A percentile compares a stretch with the other conserved stretches of the same genome.
Conservation (phyloP, 2,329 filamentous ascomycete species). For the Ophiostoma montium region DNA sequence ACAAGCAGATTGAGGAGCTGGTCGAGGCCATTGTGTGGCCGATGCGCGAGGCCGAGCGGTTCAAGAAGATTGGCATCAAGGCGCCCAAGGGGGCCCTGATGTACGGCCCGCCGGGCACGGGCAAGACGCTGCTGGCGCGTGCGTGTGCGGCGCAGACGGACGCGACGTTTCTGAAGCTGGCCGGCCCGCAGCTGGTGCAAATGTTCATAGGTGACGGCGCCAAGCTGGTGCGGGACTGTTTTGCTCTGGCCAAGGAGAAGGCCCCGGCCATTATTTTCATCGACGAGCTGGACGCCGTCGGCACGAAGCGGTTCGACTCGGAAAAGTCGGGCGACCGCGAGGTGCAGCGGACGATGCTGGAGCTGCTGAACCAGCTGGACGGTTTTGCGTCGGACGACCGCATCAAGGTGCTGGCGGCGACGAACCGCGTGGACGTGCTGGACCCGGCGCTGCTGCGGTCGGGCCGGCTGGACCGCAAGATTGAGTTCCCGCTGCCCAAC, state of each 20-base stretch:
- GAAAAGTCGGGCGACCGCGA: constrained; percentile 97
- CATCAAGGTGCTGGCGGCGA: constrained; percentile 91
- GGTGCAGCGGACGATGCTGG: constrained; percentile 97
- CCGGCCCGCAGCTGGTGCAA: constrained; percentile 91
- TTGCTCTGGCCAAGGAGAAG: constrained; percentile 96
- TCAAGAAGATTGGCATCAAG: constrained; percentile 99
- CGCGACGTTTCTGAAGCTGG: constrained; percentile 95
- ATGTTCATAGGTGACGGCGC: constrained; percentile 99
- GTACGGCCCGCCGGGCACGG: constrained; percentile 88
- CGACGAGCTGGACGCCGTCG: constrained; percentile 94
- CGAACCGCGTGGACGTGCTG: constrained; percentile 86
- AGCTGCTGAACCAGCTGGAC: constrained; percentile 95
- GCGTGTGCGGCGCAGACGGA: constrained; percentile 97
- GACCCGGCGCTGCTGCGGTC: constrained; percentile 85
- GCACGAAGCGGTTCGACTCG: constrained; percentile 96
- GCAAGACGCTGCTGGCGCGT: constrained; percentile 83
- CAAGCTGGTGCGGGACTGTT: constrained; percentile 94
- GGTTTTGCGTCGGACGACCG: constrained; percentile 94
- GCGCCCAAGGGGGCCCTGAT: constrained; percentile 96
- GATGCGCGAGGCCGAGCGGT: constrained; percentile 98
- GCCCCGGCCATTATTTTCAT: constrained; percentile 99
- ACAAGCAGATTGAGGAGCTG: constrained; percentile 98
- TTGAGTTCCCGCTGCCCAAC: constrained; percentile 95
- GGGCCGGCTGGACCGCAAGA: constrained; percentile 88
- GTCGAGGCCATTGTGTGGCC: constrained; percentile 98